Percentiles rank a stretch among this genome's conserved stretches.
phyloP scores from a whole-genome alignment of 2,329 filamentous ascomycete genomes.

The Stachybotrys echinatus region DNA sequence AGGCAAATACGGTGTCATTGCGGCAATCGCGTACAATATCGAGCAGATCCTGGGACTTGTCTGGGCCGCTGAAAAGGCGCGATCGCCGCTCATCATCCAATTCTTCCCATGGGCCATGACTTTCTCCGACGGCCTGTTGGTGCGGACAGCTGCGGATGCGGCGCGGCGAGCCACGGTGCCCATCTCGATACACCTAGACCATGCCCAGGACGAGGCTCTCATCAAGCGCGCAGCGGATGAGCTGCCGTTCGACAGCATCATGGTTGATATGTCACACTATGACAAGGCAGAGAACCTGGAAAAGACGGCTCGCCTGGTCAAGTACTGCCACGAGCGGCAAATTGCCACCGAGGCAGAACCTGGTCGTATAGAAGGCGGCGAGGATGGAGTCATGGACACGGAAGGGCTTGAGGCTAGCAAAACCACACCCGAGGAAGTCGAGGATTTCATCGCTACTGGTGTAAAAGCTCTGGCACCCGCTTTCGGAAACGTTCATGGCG shows the following conservation, averaged over 20 bases:
- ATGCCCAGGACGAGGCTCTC: slow-evolving; percentile 55
- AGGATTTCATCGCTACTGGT: too few species aligned
- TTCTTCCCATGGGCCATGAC: slow-evolving; percentile 68
- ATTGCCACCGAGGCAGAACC: slow-evolving; percentile 67
- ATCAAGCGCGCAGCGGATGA: slow-evolving; percentile 44
- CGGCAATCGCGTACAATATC: too few species aligned
- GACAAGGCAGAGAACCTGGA: slow-evolving; percentile 64
- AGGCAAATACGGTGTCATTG: too few species aligned
- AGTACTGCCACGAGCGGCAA: slow-evolving; percentile 55
- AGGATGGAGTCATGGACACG: too few species aligned
- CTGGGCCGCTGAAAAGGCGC: slow-evolving; percentile 61
- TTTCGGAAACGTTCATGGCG: too few species aligned
- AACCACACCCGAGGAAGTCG: too few species aligned
- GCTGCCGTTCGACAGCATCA: slow-evolving; percentile 58
- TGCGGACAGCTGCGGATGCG: slow-evolving; percentile 49
- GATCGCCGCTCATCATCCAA: slow-evolving; percentile 61
- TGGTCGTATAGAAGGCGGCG: slow-evolving; percentile 56
- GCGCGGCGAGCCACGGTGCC: slow-evolving; percentile 50
- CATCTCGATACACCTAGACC: slow-evolving; percentile 59
- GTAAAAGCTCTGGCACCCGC: too few species aligned
- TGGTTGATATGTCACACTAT: slow-evolving; percentile 73
- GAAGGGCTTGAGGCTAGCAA: too few species aligned
- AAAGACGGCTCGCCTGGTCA: slow-evolving; percentile 55
- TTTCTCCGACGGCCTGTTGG: slow-evolving; percentile 52
- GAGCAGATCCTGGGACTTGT: slow-evolving; percentile 64